phyloP scores from a whole-genome alignment of 768 basidiomycete species.

The Kwoniella bestiolae region DNA sequence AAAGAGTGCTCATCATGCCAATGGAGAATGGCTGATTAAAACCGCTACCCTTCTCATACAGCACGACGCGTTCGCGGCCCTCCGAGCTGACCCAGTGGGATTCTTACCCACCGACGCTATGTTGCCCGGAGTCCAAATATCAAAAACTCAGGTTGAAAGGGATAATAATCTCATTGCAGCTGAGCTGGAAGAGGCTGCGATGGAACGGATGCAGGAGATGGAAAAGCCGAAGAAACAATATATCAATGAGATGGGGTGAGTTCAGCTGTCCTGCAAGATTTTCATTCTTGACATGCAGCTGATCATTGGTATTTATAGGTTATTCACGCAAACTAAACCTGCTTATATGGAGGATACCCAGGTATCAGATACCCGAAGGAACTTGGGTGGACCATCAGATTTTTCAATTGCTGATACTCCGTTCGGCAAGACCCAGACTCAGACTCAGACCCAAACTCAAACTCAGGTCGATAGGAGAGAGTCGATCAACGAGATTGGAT shows the following conservation, averaged over 20 bases:
- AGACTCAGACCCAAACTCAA: constrained; percentile 10
- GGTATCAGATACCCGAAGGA: not conserved
- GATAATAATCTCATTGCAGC: constrained; percentile 49
- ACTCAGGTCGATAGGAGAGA: not conserved
- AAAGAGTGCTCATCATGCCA: too few relatives aligned
- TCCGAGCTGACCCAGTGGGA: constrained; percentile 17
- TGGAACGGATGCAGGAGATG: constrained; percentile 15
- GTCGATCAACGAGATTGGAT: not conserved
- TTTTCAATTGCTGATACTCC: constrained; percentile 10
- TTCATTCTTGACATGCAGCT: not conserved
- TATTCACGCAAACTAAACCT: constrained; percentile 55
- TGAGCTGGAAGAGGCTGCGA: constrained; percentile 38
- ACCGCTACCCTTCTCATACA: constrained; percentile 2
- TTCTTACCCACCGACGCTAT: constrained; percentile 41
- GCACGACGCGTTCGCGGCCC: constrained; percentile 32
- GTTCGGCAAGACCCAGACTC: constrained; percentile 18
- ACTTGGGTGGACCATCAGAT: constrained; percentile 18
- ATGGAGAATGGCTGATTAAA: not conserved
- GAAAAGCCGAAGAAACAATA: constrained; percentile 39
- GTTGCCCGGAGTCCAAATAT: constrained; percentile 42
- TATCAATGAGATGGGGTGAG: constrained; percentile 52
- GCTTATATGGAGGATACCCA: constrained; percentile 19
- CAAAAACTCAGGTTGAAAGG: constrained; percentile 44
- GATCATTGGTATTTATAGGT: constrained; percentile 19
- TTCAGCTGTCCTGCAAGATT: too few relatives aligned